A percentile compares a stretch with the other conserved stretches of the same genome.
phyloP scores from a whole-genome alignment of 2,329 filamentous ascomycete species.

The Penicillium glabrum region DNA sequence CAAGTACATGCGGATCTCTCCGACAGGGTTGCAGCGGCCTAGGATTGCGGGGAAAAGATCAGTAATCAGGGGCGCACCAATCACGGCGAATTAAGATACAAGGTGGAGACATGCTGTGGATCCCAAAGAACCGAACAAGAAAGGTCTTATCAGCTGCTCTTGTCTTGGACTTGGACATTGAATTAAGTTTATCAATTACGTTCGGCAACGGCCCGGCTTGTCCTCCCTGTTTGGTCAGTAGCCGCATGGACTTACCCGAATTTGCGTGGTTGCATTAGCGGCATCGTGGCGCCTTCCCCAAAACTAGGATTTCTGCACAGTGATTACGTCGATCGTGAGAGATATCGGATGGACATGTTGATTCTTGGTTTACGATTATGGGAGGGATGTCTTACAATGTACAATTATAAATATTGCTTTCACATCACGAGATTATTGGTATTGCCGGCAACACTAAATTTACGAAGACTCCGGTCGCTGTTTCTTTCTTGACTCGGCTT shows the following conservation, averaged over 20 bases:
- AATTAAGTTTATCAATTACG: conserved; percentile 6
- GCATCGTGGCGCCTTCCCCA: background rate
- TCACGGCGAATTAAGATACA: background rate
- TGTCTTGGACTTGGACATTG: background rate
- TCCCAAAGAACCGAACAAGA: background rate
- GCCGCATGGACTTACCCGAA: conserved; percentile 20
- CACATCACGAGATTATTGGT: background rate
- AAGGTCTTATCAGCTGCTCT: conserved; percentile 6
- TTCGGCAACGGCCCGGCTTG: conserved; percentile 10
- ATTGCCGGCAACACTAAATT: background rate
- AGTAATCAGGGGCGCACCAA: conserved; percentile 1
- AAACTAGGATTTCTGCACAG: background rate
- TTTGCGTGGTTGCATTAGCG: conserved; percentile 2
- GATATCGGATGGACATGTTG: background rate
- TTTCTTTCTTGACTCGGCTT: background rate
- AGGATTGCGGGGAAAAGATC: conserved; percentile 14
- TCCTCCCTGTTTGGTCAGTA: conserved; percentile 13
- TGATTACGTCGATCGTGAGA: background rate
- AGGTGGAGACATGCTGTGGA: background rate
- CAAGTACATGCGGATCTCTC: conserved; percentile 9
- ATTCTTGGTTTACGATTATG: background rate
- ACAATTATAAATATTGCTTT: background rate
- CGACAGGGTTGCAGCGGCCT: conserved; percentile 13
- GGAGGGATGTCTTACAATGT: background rate
- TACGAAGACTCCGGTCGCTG: background rate